Evolutionary conservation across 345 rosid genomes (phyloP), one percentile per base, ranked within the genome.

Genomic region (Zanthoxylum bungeanum): DNA sequence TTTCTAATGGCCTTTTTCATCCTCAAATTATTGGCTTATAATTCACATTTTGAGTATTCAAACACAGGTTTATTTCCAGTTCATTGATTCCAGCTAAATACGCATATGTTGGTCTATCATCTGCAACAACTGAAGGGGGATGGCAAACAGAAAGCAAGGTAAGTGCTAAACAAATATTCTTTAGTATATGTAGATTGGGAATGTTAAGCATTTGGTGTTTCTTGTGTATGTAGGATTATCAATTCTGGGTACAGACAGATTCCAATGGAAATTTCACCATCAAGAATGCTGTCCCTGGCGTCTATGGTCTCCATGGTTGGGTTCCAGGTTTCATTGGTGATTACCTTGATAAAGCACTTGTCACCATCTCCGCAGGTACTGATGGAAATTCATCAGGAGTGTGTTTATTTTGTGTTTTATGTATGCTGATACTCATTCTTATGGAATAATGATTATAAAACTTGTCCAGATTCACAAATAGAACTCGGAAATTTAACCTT

Each of bases 101-200:
- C 19, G 85, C 79, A 14, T 68, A 64, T 36, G 58, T 74, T 33
- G 85, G 85, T 52, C 67, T 79, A 63, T 76, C 81, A 5, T 57
- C 46, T 21, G 79, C 83, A 16, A 74, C 75, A 61, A 79, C 76
- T 3, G 66, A 55, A 60, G 85, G 79, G 44, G 77, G 72, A 17
- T 77, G 83, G 85, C 79, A 82, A 74, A 76, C 76, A 22, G 77
- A 82, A 66, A 82, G 77, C 81, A 76, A 82, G 75, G 83, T 79
- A 64, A 19, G 16, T 8, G 27, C 16, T 27, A 19, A 36, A 4
- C 10, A n/a, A 42, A 42, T 25, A 11, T 10, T n/a, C 6, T 21
- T 10, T 10, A 40, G 9, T 44, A 4, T 34, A 7, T 27, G 36
- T 16, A 8, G 53, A 64, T 24, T 28, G 53, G 39, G 24, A 40